Evolutionary conservation across 768 basidiomycete genomes (phyloP).

Genomic region (Panus rudis): DNA sequence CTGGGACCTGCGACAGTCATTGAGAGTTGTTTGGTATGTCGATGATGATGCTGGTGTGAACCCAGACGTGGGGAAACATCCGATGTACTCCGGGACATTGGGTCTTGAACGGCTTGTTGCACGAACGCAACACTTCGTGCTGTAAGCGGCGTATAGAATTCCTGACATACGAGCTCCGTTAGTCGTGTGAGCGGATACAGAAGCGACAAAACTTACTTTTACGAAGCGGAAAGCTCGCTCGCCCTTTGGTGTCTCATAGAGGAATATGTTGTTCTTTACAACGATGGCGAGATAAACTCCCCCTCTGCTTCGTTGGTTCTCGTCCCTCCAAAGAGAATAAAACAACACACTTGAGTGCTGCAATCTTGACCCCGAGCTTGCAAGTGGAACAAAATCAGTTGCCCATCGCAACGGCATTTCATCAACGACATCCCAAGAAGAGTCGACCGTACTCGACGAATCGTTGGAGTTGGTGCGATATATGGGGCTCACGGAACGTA

Average conservation of each 20-base stretch:
- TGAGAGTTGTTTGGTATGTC: slow-evolving; percentile 9
- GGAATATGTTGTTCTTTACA: slow-evolving; percentile 61
- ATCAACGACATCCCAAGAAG: slow-evolving; percentile 62
- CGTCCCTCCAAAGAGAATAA: slow-evolving; percentile 66
- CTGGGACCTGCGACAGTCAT: slow-evolving; percentile 18
- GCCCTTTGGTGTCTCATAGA: slow-evolving; percentile 79
- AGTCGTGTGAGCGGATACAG: not conserved
- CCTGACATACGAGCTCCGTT: slow-evolving; percentile 36
- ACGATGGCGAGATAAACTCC: slow-evolving; percentile 63
- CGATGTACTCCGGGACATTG: slow-evolving; percentile 33
- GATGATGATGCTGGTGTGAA: slow-evolving; percentile 4
- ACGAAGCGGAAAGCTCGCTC: slow-evolving; percentile 79
- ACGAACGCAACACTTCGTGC: slow-evolving; percentile 66
- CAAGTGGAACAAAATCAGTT: slow-evolving; percentile 81
- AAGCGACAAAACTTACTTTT: slow-evolving; percentile 43
- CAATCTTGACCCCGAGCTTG: slow-evolving; percentile 57
- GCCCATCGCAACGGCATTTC: slow-evolving; percentile 75
- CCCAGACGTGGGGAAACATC: slow-evolving; percentile 30
- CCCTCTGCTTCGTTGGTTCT: slow-evolving; percentile 38
- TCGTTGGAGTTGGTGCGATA: slow-evolving; percentile 12
- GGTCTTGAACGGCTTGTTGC: slow-evolving; percentile 55
- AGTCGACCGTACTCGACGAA: slow-evolving; percentile 12
- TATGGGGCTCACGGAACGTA: not conserved
- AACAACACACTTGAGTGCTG: slow-evolving; percentile 49
- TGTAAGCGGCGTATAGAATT: slow-evolving; percentile 74